Percentiles rank a stretch among this genome's conserved stretches.
Evolutionary conservation across 1,284 basidiomycete genomes (phyloP).

Genomic region (Singerocomus inundabilis): DNA sequence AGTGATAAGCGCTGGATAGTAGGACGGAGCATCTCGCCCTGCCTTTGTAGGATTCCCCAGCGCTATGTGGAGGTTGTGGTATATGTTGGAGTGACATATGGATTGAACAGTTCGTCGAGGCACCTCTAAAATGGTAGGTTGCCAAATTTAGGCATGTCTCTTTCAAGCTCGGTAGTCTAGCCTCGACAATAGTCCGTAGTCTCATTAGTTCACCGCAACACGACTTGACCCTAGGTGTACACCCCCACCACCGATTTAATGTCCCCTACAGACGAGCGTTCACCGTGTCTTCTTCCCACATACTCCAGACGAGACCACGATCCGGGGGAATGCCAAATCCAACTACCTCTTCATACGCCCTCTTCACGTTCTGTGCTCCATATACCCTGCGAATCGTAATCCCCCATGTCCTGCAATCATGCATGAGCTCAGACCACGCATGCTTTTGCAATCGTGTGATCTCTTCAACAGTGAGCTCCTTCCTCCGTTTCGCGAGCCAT

Average conservation of each 20-base stretch:
- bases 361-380: constrained; percentile 46
- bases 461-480: constrained; percentile 43
- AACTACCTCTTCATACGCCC: constrained; percentile 45
- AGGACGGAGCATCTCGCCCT: constrained; percentile 6
- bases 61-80: constrained; percentile 79
- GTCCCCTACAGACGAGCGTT: constrained; percentile 17
- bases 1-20: constrained; percentile 3
- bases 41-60: constrained; percentile 69
- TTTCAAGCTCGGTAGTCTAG: not conserved
- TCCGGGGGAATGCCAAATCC: constrained; percentile 49
- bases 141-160: constrained; percentile 19
- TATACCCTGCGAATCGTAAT: constrained; percentile 46
- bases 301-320: constrained; percentile 57
- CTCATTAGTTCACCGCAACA: not conserved
- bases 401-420: constrained; percentile 50
- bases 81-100: constrained; percentile 39
- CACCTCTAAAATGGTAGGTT: not conserved
- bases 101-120: not conserved
- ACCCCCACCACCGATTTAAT: not conserved
- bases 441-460: constrained; percentile 48
- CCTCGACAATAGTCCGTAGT: not conserved
- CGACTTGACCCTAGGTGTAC: not conserved
- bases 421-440: constrained; percentile 58
- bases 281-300: constrained; percentile 45
- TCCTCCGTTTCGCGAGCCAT: constrained; percentile 55